Percentiles rank a stretch among this genome's conserved stretches.
phyloP scores from a whole-genome alignment of 345 rosid species.

The Camelina sativa region DNA sequence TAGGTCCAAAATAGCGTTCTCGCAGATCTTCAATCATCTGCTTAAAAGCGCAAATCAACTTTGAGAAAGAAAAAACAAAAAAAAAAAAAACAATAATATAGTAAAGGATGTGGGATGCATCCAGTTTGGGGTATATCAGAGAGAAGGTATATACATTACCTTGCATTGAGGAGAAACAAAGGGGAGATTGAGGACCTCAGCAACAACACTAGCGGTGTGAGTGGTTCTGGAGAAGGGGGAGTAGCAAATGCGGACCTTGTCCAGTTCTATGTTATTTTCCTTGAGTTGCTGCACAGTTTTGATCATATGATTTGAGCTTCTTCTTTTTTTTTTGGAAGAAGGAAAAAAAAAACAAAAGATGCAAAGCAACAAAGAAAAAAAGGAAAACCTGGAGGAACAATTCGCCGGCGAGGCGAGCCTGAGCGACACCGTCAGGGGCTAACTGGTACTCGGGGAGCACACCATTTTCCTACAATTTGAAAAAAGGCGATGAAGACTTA shows the following conservation, averaged over 20 bases:
- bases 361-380: background rate
- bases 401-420: slow-evolving; percentile 78
- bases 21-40: slow-evolving; percentile 83
- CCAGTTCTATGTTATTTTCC: slow-evolving; percentile 57
- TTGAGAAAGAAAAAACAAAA: no score
- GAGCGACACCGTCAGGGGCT: slow-evolving; percentile 72
- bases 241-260: slow-evolving; percentile 80
- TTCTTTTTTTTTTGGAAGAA: no score
- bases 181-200: slow-evolving; percentile 67
- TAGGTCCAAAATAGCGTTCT: slow-evolving; percentile 92
- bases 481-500: no score
- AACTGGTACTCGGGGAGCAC: slow-evolving; percentile 62
- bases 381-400: slow-evolving; percentile 63
- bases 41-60: background rate
- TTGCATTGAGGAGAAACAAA: slow-evolving; percentile 79
- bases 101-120: no score
- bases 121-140: no score
- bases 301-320: background rate
- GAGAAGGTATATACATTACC: slow-evolving; percentile 31
- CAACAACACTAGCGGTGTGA: slow-evolving; percentile 79
- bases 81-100: no score
- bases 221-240: slow-evolving; percentile 90
- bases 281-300: slow-evolving; percentile 58
- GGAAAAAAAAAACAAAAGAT: background rate
- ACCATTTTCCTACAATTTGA: slow-evolving; percentile 65